Conservation (phyloP, 2,329 filamentous ascomycete genomes). For the Xylariaceae sp. region DNA sequence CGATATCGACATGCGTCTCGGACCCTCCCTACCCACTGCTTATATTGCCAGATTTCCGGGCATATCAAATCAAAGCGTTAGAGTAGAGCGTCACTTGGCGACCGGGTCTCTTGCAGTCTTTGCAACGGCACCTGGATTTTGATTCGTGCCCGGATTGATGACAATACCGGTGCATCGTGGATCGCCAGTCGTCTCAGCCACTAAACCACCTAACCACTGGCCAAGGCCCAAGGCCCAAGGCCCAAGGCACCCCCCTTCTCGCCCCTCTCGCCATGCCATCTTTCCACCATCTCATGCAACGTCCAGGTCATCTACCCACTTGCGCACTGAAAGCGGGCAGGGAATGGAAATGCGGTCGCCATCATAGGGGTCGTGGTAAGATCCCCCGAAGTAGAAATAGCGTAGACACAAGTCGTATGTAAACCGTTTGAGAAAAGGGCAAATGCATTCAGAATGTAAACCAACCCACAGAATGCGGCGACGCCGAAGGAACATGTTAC, state of each 20-base stretch:
- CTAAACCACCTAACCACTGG: not conserved
- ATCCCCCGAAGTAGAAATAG: conserved; percentile 11
- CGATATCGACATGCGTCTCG: not conserved
- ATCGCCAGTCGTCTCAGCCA: conserved; percentile 4
- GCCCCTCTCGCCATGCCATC: not conserved
- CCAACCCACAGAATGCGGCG: conserved; percentile 12
- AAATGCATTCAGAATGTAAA: not conserved
- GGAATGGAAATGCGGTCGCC: conserved; percentile 3
- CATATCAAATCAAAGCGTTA: not conserved
- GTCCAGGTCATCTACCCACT: conserved; percentile 9
- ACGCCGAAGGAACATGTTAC: not conserved
- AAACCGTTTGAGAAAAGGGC: too few relatives aligned
- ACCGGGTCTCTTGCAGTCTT: conserved; percentile 12
- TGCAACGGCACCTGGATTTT: conserved; percentile 1
- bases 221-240: not conserved
- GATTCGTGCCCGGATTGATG: conserved; percentile 22
- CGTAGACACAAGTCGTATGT: not conserved
- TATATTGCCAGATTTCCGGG: not conserved
- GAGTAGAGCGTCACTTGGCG: not conserved
- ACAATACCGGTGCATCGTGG: conserved; percentile 13
- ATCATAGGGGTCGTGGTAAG: conserved; percentile 5
- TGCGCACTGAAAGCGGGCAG: conserved; percentile 4
- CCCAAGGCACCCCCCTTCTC: too few relatives aligned
- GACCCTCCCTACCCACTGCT: not conserved
- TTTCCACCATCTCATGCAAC: conserved; percentile 15